These are phyloP conservation scores for Colletotrichum sublineola DNA, from an alignment of 2,329 filamentous ascomycete species.

Conservation along the genomic window DNA sequence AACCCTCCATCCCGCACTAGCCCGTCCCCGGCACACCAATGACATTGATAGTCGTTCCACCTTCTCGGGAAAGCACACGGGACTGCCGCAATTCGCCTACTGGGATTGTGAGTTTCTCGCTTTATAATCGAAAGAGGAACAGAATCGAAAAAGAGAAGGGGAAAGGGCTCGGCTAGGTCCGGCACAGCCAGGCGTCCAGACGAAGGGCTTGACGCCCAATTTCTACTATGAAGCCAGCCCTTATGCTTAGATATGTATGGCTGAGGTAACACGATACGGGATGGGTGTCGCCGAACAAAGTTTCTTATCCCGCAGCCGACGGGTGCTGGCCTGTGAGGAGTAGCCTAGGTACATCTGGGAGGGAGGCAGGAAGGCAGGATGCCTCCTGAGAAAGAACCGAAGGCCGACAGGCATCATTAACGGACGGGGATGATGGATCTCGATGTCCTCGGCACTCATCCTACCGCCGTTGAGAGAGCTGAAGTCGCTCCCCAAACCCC, in stretches of 20 bases:
- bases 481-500: not conserved
- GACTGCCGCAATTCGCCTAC: constrained; percentile 1
- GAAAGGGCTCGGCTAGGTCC: constrained; percentile 5
- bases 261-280: not conserved
- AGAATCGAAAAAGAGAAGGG: not conserved
- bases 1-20: constrained; percentile 3
- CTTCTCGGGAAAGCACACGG: not conserved
- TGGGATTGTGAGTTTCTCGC: not conserved
- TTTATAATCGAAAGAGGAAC: too few species aligned
- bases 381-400: not conserved
- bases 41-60: not conserved
- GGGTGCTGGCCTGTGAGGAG: not conserved
- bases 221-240: not conserved
- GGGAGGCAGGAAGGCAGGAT: too few species aligned
- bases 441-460: not conserved
- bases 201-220: not conserved
- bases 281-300: not conserved
- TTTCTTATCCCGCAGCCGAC: not conserved
- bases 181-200: not conserved
- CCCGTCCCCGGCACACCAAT: not conserved
- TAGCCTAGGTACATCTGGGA: not conserved
- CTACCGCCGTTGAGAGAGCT: not conserved
- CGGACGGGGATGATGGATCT: not conserved
- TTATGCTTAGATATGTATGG: not conserved
- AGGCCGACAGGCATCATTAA: not conserved